These are phyloP conservation scores for Pholiota adiposa DNA, from an alignment of 1,284 basidiomycete species.

Conservation along the genomic window DNA sequence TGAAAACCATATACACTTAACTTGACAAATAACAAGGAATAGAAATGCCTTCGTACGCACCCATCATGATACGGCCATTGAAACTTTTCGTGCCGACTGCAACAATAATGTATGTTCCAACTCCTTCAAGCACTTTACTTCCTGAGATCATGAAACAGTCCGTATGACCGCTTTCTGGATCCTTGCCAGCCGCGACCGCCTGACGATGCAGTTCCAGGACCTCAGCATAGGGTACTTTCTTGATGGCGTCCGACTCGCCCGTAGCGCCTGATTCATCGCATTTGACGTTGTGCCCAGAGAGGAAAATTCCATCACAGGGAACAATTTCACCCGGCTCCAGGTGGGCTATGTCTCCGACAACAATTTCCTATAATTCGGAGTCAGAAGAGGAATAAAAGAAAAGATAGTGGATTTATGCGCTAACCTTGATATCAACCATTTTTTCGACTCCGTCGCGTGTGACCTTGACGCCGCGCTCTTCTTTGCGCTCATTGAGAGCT, in stretches of 20 bases:
- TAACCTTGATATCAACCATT: conserved; percentile 80
- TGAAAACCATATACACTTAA: conserved; percentile 17
- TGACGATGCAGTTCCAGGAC: conserved; percentile 55
- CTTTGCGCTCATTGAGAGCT: conserved; percentile 92
- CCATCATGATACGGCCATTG: conserved; percentile 96
- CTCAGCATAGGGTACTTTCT: conserved; percentile 84
- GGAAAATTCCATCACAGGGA: conserved; percentile 94
- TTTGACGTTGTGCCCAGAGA: conserved; percentile 91
- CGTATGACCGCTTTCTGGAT: conserved; percentile 57
- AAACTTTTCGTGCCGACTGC: conserved; percentile 92
- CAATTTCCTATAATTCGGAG: conserved; percentile 64
- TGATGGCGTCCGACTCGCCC: conserved; percentile 95
- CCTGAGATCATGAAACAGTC: conserved; percentile 96
- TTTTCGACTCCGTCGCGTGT: conserved; percentile 84
- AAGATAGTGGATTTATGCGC: conserved; percentile 18
- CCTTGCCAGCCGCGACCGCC: conserved; percentile 29
- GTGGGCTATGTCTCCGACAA: conserved; percentile 92
- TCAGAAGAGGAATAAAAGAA: conserved; percentile 3
- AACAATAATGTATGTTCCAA: conserved; percentile 91
- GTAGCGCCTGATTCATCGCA: conserved; percentile 98
- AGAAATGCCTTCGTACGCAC: conserved; percentile 48
- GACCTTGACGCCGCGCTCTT: conserved; percentile 92
- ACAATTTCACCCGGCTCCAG: conserved; percentile 96
- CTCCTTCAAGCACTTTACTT: conserved; percentile 94
- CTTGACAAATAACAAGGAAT: not conserved